Conservation (phyloP, 768 basidiomycete genomes). For the Pleurotus ostreatus region DNA sequence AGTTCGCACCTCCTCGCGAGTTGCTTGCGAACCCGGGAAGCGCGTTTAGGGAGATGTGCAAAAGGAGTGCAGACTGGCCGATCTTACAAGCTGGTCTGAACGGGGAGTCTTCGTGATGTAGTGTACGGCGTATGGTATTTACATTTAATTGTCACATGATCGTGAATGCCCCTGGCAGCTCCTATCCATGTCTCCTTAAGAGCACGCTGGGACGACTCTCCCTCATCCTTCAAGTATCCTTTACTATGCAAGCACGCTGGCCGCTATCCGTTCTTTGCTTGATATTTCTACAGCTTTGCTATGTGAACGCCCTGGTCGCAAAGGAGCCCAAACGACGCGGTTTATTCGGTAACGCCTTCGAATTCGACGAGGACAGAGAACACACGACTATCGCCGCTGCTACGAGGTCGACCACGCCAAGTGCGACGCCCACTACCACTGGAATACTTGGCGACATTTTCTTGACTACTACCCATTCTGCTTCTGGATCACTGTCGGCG, state of each 20-base stretch:
- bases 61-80: slow-evolving; percentile 54
- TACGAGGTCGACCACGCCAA: background rate
- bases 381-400: background rate
- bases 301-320: background rate
- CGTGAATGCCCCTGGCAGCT: background rate
- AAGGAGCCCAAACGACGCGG: background rate
- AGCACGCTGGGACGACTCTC: too few species aligned
- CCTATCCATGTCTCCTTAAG: too few species aligned
- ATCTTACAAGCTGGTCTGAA: slow-evolving; percentile 22
- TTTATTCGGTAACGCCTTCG: background rate
- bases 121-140: too few species aligned
- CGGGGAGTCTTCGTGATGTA: background rate
- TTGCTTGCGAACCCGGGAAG: slow-evolving; percentile 53
- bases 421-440: background rate
- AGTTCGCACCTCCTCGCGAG: slow-evolving; percentile 64
- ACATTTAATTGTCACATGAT: background rate
- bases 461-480: background rate
- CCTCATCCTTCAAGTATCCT: background rate
- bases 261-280: slow-evolving; percentile 3
- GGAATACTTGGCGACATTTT: background rate
- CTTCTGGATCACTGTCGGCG: slow-evolving; percentile 6
- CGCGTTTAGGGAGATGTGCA: slow-evolving; percentile 66
- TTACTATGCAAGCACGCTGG: slow-evolving; percentile 5
- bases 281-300: background rate
- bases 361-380: background rate